Percentiles rank a stretch among this genome's conserved stretches.
These are phyloP conservation scores for Mentha longifolia DNA, from an alignment of 257 asterid genomes.

Conservation along the genomic window DNA sequence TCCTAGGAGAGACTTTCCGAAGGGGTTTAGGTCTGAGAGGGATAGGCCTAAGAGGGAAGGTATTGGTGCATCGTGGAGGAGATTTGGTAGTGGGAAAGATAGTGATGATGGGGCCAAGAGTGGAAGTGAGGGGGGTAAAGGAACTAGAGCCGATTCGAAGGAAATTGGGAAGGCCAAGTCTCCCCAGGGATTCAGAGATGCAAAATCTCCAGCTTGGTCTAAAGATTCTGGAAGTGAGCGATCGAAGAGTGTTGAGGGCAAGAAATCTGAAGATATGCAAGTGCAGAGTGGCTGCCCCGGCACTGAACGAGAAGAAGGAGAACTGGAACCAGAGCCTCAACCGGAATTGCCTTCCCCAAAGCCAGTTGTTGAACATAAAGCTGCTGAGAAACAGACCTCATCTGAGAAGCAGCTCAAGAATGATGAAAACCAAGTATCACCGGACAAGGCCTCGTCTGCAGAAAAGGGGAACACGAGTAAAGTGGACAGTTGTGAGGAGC, in stretches of 20 bases:
- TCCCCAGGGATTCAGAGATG: slow-evolving; percentile 61
- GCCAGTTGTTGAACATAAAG: slow-evolving; percentile 49
- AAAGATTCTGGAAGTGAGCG: slow-evolving; percentile 95
- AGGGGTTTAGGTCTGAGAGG: slow-evolving; percentile 96
- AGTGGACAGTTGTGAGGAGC: slow-evolving; percentile 42
- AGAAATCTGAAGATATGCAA: slow-evolving; percentile 65
- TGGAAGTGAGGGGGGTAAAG: slow-evolving; percentile 62
- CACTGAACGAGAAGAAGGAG: slow-evolving; percentile 97
- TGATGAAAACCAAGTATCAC: slow-evolving; percentile 39
- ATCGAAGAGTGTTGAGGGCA: slow-evolving; percentile 78
- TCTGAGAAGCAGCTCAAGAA: slow-evolving; percentile 43
- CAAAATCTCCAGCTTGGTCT: slow-evolving; percentile 88
- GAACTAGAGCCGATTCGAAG: slow-evolving; percentile 56
- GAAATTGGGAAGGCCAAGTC: slow-evolving; percentile 69
- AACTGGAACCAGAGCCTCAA: slow-evolving; percentile 88
- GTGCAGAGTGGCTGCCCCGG: slow-evolving; percentile 67
- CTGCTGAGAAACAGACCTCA: slow-evolving; percentile 42
- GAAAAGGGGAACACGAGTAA: slow-evolving; percentile 45
- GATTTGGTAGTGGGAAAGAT: slow-evolving; percentile 75
- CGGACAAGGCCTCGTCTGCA: slow-evolving; percentile 36
- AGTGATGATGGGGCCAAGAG: slow-evolving; percentile 69
- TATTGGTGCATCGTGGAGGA: slow-evolving; percentile 85
- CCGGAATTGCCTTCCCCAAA: slow-evolving; percentile 44
- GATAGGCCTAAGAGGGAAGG: slow-evolving; percentile 88
- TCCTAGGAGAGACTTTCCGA: slow-evolving; percentile 85